These are phyloP conservation scores for Solanum appendiculatum DNA, from an alignment of 257 asterid genomes.

Conservation along the genomic window DNA sequence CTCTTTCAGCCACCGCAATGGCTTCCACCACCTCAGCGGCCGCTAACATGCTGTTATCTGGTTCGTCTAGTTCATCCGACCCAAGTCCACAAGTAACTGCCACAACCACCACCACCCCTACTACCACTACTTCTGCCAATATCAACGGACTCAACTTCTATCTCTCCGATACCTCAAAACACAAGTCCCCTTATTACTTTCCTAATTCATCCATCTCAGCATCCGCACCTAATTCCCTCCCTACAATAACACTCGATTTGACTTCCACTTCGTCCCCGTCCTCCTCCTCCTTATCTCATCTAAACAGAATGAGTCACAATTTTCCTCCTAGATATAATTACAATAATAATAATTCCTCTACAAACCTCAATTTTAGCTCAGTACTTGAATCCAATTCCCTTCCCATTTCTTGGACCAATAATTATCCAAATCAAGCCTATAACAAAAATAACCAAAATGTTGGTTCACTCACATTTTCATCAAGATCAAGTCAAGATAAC, in stretches of 20 bases:
- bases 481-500: constrained; percentile 20
- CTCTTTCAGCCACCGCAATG: constrained; percentile 79
- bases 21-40: constrained; percentile 80
- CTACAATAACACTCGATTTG: constrained; percentile 85
- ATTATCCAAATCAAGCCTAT: constrained; percentile 15
- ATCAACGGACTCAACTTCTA: constrained; percentile 61
- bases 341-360: constrained; percentile 17
- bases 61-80: constrained; percentile 43
- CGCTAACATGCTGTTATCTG: constrained; percentile 68
- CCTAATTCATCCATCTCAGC: constrained; percentile 47
- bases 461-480: constrained; percentile 43
- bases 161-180: constrained; percentile 49
- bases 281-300: constrained; percentile 17
- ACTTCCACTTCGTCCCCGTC: constrained; percentile 43
- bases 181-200: constrained; percentile 60
- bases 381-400: constrained; percentile 48
- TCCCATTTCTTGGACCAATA: constrained; percentile 58
- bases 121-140: constrained; percentile 5
- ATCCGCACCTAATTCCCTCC: constrained; percentile 36
- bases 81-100: constrained; percentile 1
- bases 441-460: constrained; percentile 29
- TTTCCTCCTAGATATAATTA: constrained; percentile 31
- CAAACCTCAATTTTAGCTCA: constrained; percentile 72
- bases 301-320: constrained; percentile 8
- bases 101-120: background rate